Evolutionary conservation across 2,329 filamentous ascomycete genomes (phyloP).

Genomic region (Pseudogymnoascus pannorum): DNA sequence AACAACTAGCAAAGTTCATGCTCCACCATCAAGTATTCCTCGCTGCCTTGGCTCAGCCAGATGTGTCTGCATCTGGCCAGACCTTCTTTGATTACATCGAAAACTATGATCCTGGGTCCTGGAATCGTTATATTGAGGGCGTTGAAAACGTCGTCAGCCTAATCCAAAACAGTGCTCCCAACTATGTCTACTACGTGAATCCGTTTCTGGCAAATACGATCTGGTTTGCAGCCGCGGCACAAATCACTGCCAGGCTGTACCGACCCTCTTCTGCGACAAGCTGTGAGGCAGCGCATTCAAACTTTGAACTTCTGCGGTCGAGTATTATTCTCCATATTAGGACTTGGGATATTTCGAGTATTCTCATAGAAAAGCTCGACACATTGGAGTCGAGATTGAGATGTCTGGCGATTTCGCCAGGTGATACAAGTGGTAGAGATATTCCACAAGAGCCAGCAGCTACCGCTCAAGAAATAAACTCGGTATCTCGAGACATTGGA

Average conservation of each 20-base stretch:
- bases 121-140: constrained; percentile 15
- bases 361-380: constrained; percentile 10
- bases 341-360: neutral
- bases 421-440: neutral
- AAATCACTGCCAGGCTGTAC: constrained; percentile 13
- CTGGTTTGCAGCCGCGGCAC: constrained; percentile 17
- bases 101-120: constrained; percentile 11
- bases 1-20: constrained; percentile 16
- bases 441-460: neutral
- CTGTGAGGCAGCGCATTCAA: constrained; percentile 14
- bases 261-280: neutral
- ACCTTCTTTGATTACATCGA: neutral
- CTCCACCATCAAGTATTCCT: constrained; percentile 16
- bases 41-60: neutral
- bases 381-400: constrained; percentile 13
- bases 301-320: constrained; percentile 15
- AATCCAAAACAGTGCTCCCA: constrained; percentile 10
- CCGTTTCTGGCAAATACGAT: constrained; percentile 18
- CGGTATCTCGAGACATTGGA: neutral
- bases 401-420: neutral
- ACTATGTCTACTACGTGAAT: constrained; percentile 16
- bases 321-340: constrained; percentile 3
- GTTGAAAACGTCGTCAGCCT: constrained; percentile 14
- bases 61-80: neutral
- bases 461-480: neutral